Evolutionary conservation across 2,329 filamentous ascomycete species (phyloP), one percentile per base, ranked within the genome.

Genomic region (Fusarium gaditjirri): DNA sequence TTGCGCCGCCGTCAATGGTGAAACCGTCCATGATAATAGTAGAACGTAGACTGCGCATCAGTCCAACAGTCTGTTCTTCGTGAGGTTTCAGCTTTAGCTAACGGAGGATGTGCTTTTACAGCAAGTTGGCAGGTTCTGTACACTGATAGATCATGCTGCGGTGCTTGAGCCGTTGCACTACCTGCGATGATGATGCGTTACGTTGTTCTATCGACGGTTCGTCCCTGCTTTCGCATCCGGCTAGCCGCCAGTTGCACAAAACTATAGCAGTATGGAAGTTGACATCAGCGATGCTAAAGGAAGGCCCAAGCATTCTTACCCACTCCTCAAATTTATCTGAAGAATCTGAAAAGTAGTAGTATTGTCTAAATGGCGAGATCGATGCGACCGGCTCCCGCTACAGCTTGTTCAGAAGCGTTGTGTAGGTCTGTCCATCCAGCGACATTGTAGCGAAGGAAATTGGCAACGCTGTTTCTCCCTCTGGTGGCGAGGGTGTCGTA

Each of bases 71-170:
- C 11, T 50, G 17, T 17, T 35, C 6, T 19, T 8, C 8, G 17
- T 25, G 16, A 35, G 6, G 3, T 36, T 4, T 36, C 8, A 14
- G 17, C 19, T n/a, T 5, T 5, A 31, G 7, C 16, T 2, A 25
- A 8, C 16, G 29, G 7, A 13, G n/a, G 10, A 12, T 23, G 11
- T 3, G 8, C 3, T 9, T 8, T 19, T 13, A 19, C 10, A 13
- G 7, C 10, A 9, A 19, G 11, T 25, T 49, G 17, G 7, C 14
- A 23, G n/a, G 10, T 6, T 14, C 21, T 5, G 23, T 33, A 13
- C 5, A 33, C 16, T 12, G 4, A 14, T 33, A 33, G 14, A 12
- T 33, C 12, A 10, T 14, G 9, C 2, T 19, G 2, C 2, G 3
- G 11, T 10, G 11, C 4, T 19, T 35, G 2, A 5, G 7, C 46